Evolutionary conservation across 345 rosid genomes (phyloP).

Genomic region (Salix koriyanagi): DNA sequence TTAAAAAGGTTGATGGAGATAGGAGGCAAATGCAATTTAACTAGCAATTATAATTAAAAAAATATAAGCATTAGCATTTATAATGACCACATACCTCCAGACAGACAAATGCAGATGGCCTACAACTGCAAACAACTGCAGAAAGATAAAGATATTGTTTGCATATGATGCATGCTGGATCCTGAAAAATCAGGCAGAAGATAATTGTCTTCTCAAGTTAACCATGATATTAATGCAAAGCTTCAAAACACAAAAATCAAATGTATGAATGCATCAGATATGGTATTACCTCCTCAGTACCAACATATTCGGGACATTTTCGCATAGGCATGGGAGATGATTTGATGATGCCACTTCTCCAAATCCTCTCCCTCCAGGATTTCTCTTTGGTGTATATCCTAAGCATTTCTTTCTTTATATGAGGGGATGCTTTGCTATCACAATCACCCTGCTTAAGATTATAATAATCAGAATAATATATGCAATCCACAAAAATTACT

Average conservation of each 20-base stretch:
- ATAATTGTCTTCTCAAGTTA: not conserved
- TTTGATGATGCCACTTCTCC: constrained; percentile 73
- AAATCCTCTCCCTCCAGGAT: constrained; percentile 70
- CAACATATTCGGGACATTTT: constrained; percentile 73
- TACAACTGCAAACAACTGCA: constrained; percentile 68
- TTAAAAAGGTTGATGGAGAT: not conserved
- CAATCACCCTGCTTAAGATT: constrained; percentile 36
- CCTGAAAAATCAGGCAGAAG: constrained; percentile 47
- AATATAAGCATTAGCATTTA: not conserved
- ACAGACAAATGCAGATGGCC: constrained; percentile 81
- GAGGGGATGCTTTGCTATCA: constrained; percentile 50
- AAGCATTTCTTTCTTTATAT: constrained; percentile 70
- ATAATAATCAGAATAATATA: constrained; percentile 8
- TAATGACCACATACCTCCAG: constrained; percentile 63
- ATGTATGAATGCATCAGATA: not conserved
- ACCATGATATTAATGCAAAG: not conserved
- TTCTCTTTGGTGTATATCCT: constrained; percentile 68
- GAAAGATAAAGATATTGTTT: constrained; percentile 85
- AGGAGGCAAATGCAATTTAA: too few relatives aligned
- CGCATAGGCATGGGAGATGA: constrained; percentile 70
- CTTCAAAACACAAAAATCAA: not conserved
- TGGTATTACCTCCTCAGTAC: constrained; percentile 72
- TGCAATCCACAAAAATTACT: not conserved
- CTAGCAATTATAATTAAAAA: not conserved
- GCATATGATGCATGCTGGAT: constrained; percentile 85